Evolutionary conservation across 176 grass and related monocot species (phyloP), one percentile per base, ranked within the genome.

Genomic region (Avena eriantha): DNA sequence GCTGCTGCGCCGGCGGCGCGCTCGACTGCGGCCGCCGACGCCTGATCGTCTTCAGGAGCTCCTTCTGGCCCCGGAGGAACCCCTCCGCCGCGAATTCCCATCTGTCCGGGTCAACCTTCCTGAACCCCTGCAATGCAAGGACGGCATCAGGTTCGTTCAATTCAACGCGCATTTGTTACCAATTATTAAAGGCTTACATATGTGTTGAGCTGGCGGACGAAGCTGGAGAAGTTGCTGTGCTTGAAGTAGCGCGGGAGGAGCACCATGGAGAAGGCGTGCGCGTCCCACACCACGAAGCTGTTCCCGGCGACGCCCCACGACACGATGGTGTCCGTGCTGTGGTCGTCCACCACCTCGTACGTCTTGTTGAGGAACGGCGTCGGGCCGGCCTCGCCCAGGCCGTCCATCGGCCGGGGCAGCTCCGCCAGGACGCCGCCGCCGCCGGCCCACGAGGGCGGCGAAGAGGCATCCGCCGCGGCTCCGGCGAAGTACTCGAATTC

Each of bases 141-240:
- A 41, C 39, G 39, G 7, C 4, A 43, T 39, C 39, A 41, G 39
- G 39, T 0, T 41, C 39, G 6, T 41, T 41, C 6, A 12, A 11
- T 68, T 61, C 23, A 1, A 17, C 18, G 72, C 23, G 53, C 34
- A 1, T 60, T n/a, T 60, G 58, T 23, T 60, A 60, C 58, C 58
- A 47, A 47, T n/a, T n/a, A n/a, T n/a, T n/a, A n/a, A n/a, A n/a
- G 43, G 26, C 51, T 56, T 57, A 78, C 76, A 92, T 95, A 84
- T 60, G 93, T 95, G 82, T 95, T 92, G 84, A 95, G 87, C 87
- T 95, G 91, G 7, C 95, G 82, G 55, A 97, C 83, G 91, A 97
- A 97, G 89, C 92, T 94, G 87, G 95, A 97, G 89, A 97, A 97
- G 88, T 97, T 97, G 91, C 75, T 90, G 89, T 97, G 93, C 93